phyloP scores from a whole-genome alignment of 2,329 filamentous ascomycete species.

The Trichoderma guizhouense region DNA sequence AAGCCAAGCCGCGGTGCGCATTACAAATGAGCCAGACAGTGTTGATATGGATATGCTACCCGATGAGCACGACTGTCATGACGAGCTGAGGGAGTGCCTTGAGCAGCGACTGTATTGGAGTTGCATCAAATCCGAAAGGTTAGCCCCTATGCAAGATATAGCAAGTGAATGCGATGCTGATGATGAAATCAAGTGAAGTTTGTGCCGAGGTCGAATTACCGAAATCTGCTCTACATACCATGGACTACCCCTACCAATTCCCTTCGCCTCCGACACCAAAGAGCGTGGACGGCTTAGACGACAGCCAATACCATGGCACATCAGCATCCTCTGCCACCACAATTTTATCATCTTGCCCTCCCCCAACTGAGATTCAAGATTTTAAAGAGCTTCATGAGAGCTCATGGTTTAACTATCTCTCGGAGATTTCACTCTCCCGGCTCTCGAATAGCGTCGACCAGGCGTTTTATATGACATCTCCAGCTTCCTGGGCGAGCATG shows the following conservation, averaged over 20 bases:
- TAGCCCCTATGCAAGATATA: not conserved
- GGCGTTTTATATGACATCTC: not conserved
- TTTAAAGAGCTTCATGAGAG: not conserved
- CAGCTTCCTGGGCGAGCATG: not conserved
- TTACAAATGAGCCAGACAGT: not conserved
- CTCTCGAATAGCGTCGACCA: not conserved
- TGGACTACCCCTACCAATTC: not conserved
- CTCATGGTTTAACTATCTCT: not conserved
- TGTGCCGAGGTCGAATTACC: not conserved
- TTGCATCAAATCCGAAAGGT: not conserved
- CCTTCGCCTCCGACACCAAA: slow-evolving; percentile 1
- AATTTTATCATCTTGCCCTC: not conserved
- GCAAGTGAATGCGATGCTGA: not conserved
- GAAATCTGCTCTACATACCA: not conserved
- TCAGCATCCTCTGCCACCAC: not conserved
- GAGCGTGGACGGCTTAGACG: not conserved
- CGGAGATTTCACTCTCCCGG: not conserved
- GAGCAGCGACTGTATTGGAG: not conserved
- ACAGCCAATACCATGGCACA: not conserved
- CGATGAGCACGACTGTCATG: not conserved
- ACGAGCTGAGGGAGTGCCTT: not conserved
- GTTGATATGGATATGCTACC: not conserved
- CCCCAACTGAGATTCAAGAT: not conserved
- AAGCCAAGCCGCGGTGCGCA: not conserved
- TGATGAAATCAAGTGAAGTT: not conserved